Base-by-base conservation (phyloP, 164 flowering plant genomes). In the Litsea cubeba region DNA sequence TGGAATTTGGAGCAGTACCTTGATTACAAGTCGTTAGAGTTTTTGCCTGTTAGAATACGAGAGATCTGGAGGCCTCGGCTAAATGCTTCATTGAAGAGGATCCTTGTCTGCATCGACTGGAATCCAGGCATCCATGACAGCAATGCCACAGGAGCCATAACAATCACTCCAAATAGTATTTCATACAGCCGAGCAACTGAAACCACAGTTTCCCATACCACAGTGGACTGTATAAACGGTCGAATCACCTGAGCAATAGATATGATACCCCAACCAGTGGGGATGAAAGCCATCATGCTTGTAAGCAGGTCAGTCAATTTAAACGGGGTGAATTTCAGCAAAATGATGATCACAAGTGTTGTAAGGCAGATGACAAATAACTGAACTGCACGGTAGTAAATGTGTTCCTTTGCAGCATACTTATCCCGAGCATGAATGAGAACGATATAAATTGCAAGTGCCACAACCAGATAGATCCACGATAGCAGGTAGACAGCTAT, bases 71-170 rank as follows among this genome's bases (percentile, higher is more conserved):
- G 93, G 40, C 98, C 98, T 79, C 99, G 76, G 83, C 97, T 93
- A 79, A 95, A 95, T 32, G 92, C 99, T 81, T 95, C 90, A 82
- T 95, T 95, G 80, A 95, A 95, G 64, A 95, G 82, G 69, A 95
- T 91, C 79, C 99, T 87, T 10, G 97, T 93, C 81, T 95, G 98
- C 97, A 95, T 93, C 12, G 92, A 68, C 81, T 91, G 95, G 79
- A 91, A 91, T 17, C 94, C 98, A 51, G 99, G 99, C 85, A 91
- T 73, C 99, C 99, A 95, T 50, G 98, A 88, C 6, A 95, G 81
- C 50, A 91, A 78, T n/a, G 99, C 99, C 76, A 93, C 82, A 11
- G 99, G 99, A 50, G 89, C 89, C 94, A 95, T 82, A 50, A 93
- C 89, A 28, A 93, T 82, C 26, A 93, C 62, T 49, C 95, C 99